phyloP scores from a whole-genome alignment of 345 rosid species.

The Boechera retrofracta region DNA sequence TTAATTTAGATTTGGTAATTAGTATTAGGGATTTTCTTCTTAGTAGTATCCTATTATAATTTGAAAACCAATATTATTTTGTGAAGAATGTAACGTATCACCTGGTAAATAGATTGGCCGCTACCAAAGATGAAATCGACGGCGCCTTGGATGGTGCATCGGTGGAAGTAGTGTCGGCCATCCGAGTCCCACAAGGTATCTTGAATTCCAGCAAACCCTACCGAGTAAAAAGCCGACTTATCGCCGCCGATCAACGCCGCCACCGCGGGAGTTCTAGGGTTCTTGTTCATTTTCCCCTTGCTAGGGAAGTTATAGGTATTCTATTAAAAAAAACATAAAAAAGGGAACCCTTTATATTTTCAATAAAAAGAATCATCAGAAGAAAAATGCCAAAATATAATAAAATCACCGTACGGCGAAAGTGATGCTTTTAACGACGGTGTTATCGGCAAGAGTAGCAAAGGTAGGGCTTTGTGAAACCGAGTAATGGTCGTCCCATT shows the following conservation, averaged over 20 bases:
- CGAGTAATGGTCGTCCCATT: conserved; percentile 67
- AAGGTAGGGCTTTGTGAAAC: conserved; percentile 65
- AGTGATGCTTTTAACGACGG: conserved; percentile 58
- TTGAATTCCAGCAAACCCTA: conserved; percentile 69
- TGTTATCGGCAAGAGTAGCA: conserved; percentile 61
- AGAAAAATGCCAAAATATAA: not conserved
- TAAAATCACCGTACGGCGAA: conserved; percentile 31
- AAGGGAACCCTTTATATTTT: not conserved
- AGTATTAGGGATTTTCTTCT: too few species aligned
- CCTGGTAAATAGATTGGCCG: conserved; percentile 85
- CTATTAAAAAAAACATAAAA: conserved; percentile 40
- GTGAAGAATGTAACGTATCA: conserved; percentile 39
- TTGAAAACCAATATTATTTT: not conserved
- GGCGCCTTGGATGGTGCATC: conserved; percentile 74
- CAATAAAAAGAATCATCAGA: not conserved
- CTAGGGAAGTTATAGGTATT: conserved; percentile 64
- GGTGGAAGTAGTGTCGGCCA: conserved; percentile 73
- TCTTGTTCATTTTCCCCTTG: conserved; percentile 36
- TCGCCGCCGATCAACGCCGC: conserved; percentile 77
- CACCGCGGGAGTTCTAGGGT: conserved; percentile 56
- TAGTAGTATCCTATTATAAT: not conserved
- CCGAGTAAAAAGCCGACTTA: conserved; percentile 60
- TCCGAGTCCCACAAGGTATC: conserved; percentile 79
- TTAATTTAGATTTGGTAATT: not conserved
- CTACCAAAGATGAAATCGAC: conserved; percentile 86